Conservation (phyloP, 495 filamentous ascomycete species). For the Daldinia bambusicola region DNA sequence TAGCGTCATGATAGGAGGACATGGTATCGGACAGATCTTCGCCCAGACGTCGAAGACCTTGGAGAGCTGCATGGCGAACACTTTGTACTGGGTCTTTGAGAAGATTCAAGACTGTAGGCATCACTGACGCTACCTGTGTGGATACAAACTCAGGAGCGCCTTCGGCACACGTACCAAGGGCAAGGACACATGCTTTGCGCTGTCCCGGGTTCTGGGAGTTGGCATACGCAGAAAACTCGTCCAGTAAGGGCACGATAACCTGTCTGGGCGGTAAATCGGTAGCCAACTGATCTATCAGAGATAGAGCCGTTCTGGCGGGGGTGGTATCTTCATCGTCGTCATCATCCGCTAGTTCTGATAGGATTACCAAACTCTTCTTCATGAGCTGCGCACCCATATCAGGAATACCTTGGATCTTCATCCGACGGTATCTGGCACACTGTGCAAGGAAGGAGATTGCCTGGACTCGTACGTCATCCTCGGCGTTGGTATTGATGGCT, state of each 20-base stretch:
- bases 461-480: slow-evolving; percentile 87
- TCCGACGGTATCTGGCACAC: slow-evolving; percentile 86
- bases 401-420: slow-evolving; percentile 89
- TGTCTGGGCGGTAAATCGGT: slow-evolving; percentile 89
- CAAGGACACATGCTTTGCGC: slow-evolving; percentile 89
- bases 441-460: slow-evolving; percentile 94
- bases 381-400: slow-evolving; percentile 86
- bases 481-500: slow-evolving; percentile 74
- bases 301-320: slow-evolving; percentile 86
- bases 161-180: slow-evolving; percentile 93
- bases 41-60: slow-evolving; percentile 85
- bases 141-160: slow-evolving; percentile 96
- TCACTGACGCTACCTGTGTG: slow-evolving; percentile 84
- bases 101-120: slow-evolving; percentile 85
- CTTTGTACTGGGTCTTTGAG: slow-evolving; percentile 82
- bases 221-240: slow-evolving; percentile 83
- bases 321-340: slow-evolving; percentile 91
- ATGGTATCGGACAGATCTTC: slow-evolving; percentile 94
- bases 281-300: slow-evolving; percentile 87
- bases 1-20: slow-evolving; percentile 78
- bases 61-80: slow-evolving; percentile 86
- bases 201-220: slow-evolving; percentile 75
- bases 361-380: slow-evolving; percentile 82
- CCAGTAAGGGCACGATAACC: slow-evolving; percentile 91
- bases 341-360: slow-evolving; percentile 83